Conservation (phyloP, 805 yeast species). For the Wickerhamomyces strasburgensis region DNA sequence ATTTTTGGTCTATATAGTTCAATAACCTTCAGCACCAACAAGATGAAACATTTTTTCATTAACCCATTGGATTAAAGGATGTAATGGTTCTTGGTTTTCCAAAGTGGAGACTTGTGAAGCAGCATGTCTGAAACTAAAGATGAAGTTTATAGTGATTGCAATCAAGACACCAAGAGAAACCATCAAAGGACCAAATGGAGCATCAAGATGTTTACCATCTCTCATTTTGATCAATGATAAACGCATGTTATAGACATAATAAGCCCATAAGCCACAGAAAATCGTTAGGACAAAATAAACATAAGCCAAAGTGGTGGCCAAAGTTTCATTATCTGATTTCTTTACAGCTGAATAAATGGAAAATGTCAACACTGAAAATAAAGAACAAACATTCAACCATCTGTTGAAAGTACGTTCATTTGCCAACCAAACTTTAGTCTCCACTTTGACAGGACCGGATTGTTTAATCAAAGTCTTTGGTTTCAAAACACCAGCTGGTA, state of each 20-base stretch:
- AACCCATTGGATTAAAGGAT: slow-evolving; percentile 25
- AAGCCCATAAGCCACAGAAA: slow-evolving; percentile 88
- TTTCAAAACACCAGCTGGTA: slow-evolving; percentile 86
- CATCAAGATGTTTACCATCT: slow-evolving; percentile 84
- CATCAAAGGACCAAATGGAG: slow-evolving; percentile 81
- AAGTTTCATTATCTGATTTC: slow-evolving; percentile 53
- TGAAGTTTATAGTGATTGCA: slow-evolving; percentile 68
- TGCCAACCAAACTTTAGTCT: slow-evolving; percentile 98
- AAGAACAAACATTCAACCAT: slow-evolving; percentile 87
- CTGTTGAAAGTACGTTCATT: slow-evolving; percentile 95
- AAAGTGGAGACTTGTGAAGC: slow-evolving; percentile 17
- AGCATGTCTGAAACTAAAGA: slow-evolving; percentile 51
- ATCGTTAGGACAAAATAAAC: slow-evolving; percentile 75
- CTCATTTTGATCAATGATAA: slow-evolving; percentile 70
- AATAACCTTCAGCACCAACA: slow-evolving; percentile 28
- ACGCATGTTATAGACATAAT: slow-evolving; percentile 66
- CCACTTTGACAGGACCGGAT: slow-evolving; percentile 89
- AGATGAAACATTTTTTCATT: slow-evolving; percentile 28
- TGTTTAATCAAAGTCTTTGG: slow-evolving; percentile 79
- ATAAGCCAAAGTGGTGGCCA: slow-evolving; percentile 72
- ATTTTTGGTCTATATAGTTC: neutral
- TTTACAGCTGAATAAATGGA: slow-evolving; percentile 73
- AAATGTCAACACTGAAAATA: slow-evolving; percentile 81
- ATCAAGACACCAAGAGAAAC: slow-evolving; percentile 64
- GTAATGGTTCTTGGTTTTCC: slow-evolving; percentile 13